A percentile compares a stretch with the other conserved stretches of the same genome.
Evolutionary conservation across 2,329 filamentous ascomycete species (phyloP).

Genomic region (Fusarium kyushuense): DNA sequence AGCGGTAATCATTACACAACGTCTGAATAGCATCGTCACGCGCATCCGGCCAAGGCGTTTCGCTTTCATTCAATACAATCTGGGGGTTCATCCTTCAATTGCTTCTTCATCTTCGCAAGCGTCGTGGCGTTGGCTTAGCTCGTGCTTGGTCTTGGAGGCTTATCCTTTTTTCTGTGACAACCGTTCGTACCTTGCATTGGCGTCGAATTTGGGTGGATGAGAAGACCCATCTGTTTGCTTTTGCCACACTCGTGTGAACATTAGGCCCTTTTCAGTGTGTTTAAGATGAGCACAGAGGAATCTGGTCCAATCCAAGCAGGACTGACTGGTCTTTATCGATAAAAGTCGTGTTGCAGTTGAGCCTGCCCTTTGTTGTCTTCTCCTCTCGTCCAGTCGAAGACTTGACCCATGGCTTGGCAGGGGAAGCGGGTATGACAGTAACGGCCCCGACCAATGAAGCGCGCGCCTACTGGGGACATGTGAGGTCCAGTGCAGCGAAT

Average conservation of each 20-base stretch:
- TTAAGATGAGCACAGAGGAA: conserved; percentile 35
- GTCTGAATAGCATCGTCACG: conserved; percentile 19
- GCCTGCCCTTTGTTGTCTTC: conserved; percentile 21
- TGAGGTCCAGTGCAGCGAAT: conserved; percentile 26
- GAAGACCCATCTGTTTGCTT: conserved; percentile 6
- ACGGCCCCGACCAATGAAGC: conserved; percentile 40
- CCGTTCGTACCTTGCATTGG: conserved; percentile 43
- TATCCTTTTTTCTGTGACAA: conserved; percentile 35
- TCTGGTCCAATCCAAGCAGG: conserved; percentile 33
- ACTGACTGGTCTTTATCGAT: conserved; percentile 31
- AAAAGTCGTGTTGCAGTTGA: conserved; percentile 9
- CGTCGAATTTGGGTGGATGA: conserved; percentile 8
- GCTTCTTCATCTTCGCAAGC: conserved; percentile 27
- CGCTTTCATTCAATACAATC: conserved; percentile 26
- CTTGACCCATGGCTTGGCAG: conserved; percentile 42
- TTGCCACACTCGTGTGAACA: conserved; percentile 33
- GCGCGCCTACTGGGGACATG: conserved; percentile 32
- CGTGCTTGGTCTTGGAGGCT: conserved; percentile 5
- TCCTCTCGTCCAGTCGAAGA: conserved; percentile 15
- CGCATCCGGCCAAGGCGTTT: conserved; percentile 34
- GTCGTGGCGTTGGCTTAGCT: conserved; percentile 32
- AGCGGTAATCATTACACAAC: conserved; percentile 15
- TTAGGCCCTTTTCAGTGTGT: conserved; percentile 31
- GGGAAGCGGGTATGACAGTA: conserved; percentile 22
- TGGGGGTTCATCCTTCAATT: background rate